Evolutionary conservation across 1,284 basidiomycete genomes (phyloP), one percentile per base, ranked within the genome.

Genomic region (Puccinia triticina): DNA sequence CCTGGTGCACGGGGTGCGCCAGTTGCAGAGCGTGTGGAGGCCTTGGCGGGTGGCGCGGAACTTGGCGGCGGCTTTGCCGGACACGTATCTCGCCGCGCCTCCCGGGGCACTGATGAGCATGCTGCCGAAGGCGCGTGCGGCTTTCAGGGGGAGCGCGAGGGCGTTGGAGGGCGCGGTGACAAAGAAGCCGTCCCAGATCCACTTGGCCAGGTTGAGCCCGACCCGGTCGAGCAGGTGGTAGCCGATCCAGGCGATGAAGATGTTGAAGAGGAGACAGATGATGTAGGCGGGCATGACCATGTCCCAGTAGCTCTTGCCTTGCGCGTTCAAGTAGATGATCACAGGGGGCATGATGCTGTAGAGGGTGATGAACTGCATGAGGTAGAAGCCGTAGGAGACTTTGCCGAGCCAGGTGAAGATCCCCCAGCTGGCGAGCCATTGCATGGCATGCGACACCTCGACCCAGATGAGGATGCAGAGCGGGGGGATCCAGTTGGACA

Each of bases 301-400:
- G 84, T 85, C 85, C 87, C 87, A 88, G 86, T 87, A 88, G 57
- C 84, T 84, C 48, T 85, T 83, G 23, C 85, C 85, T 3, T 83
- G 82, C 77, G 84, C 84, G 83, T 84, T 84, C 84, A 87, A 87
- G 84, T 86, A 83, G 23, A 88, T 85, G 77, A 87, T 84, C 79
- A 88, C 80, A 78, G 86, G 85, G 23, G 88, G 88, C 87, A 88
- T 87, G 84, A 88, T 83, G 72, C 85, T 85, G 83, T 88, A 88
- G 77, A 88, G 85, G 82, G 86, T 86, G 79, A 87, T 85, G 86
- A 88, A 88, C 85, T 88, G 88, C 85, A 87, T 87, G 48, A 88
- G 85, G 84, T 88, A 88, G 85, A 88, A 88, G 16, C 88, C 88
- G 83, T 88, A 87, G 48, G 87, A 88, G 40, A 88, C 85, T 76